Base-by-base conservation (phyloP, 2,329 filamentous ascomycete genomes). In the Aspergillus tubingensis region DNA sequence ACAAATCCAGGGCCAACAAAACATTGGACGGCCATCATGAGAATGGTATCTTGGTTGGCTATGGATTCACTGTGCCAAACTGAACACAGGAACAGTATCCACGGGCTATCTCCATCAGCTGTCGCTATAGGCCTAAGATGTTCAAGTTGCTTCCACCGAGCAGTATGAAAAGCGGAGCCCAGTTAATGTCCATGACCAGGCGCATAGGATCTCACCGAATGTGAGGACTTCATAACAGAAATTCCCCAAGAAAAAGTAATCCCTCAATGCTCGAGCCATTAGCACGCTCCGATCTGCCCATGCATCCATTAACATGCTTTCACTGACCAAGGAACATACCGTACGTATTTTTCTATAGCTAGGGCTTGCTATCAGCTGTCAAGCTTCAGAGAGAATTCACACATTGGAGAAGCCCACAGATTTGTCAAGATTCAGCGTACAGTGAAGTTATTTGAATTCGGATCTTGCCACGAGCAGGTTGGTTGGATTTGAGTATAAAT, bases 41-140 rank as follows among this genome's bases (percentile, higher is more conserved):
- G 23, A 36, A 41, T 15, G 30, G 15, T 21, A 5, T 13, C 27
- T 53, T 25, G 43, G 58, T 63, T 58, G 56, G 58, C 50, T 19
- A 61, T 60, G 51, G 19, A 51, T 52, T 53, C 43, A 59, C 57
- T 61, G 27, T 68, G 54, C 71, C 72, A 74, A 76, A 68, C 77
- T 76, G 69, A 77, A 77, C 73, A 65, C 52, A 79, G 77, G 67
- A 79, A 79, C 71, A 74, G 62, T 77, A 78, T 79, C 77, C 78
- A 77, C 78, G 58, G 39, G 25, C 21, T 32, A 50, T 36, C 32
- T 79, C 77, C 77, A 77, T 79, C 58, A 6, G 25, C 21, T 25
- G 47, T 39, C 19, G 48, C 43, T 27, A 47, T 32, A 23, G 38
- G 38, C 49, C 36, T 6, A 39, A 8, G 47, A 50, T 50, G n/a